Conservation (phyloP, 371 early-diverging fungal genomes). For the Dinochytrium kinnereticum region DNA sequence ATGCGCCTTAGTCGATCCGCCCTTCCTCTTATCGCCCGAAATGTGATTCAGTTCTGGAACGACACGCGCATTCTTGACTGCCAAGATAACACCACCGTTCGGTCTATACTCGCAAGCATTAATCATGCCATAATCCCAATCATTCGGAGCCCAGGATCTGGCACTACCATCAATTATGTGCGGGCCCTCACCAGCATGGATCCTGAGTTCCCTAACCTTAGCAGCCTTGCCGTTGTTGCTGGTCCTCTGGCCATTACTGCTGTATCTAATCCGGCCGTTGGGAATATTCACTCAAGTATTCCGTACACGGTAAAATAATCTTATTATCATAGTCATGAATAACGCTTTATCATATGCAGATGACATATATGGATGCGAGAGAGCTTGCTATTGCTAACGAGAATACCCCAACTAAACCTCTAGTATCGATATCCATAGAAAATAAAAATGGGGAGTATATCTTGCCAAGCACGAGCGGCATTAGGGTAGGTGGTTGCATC, state of each 20-base stretch:
- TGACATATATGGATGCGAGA: constrained; percentile 13
- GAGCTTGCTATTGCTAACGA: background rate
- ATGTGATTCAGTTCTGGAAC: constrained; percentile 2
- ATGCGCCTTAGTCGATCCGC: background rate
- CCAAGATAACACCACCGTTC: background rate
- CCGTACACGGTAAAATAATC: constrained; percentile 12
- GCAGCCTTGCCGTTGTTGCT: background rate
- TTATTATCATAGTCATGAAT: background rate
- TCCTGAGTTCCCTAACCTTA: background rate
- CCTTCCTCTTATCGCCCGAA: constrained; percentile 4
- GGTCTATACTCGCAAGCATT: background rate
- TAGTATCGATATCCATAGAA: background rate
- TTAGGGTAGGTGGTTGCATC: background rate
- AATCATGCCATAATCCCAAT: background rate
- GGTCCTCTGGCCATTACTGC: background rate
- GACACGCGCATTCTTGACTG: background rate
- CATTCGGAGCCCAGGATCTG: constrained; percentile 14
- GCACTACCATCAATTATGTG: background rate
- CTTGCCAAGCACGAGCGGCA: background rate
- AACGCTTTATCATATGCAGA: background rate
- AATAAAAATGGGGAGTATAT: constrained; percentile 15
- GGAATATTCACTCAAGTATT: background rate
- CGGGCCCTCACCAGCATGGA: constrained; percentile 15
- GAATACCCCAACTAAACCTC: background rate
- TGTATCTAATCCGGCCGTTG: constrained; percentile 5